Evolutionary conservation across 2,329 filamentous ascomycete genomes (phyloP), one percentile per base, ranked within the genome.

Genomic region (Zymoseptoria brevis): DNA sequence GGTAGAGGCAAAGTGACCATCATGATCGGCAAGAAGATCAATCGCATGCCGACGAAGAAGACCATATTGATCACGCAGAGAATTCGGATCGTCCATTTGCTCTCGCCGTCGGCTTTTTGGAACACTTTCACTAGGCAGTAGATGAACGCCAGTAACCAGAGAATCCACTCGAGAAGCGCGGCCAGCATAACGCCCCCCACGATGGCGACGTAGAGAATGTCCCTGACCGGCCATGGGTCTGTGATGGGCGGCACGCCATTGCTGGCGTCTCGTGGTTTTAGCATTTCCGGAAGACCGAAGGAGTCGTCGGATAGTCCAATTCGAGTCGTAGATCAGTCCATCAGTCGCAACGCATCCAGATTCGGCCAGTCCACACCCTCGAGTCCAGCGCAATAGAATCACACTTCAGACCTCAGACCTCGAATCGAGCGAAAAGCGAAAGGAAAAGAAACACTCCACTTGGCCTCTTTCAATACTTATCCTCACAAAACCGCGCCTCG

Each of bases 1-100:
- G 93, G 93, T 2, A 97, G 79, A 0, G 93, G 93, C 4, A 97
- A 79, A 0, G 92, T 97, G 53, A 96, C 90, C 21, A 96, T 75
- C 91, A 97, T 96, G 65, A 96, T 88, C 0, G 93, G 93, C 26
- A 97, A 79, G 75, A 96, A 97, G 45, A 96, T 88, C 57, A 81
- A 93, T 88, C 92, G 84, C 58, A 96, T 77, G 19, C 82, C 69
- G n/a, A 85, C 81, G 74, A 97, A 96, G 8, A 87, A 70, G 57
- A 87, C 70, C 53, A 86, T 87, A 67, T 96, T 86, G 19, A 92
- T 67, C 8, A 92, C 75, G n/a, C 90, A 87, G 54, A 97, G 79
- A 4, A 92, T 74, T 60, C 84, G 84, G 62, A 95, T 88, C 50
- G 87, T 90, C 85, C 88, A 91, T 71, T 90, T 88, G 4, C 55